These are phyloP conservation scores for Cladosporium sp. DNA, from an alignment of 2,329 filamentous ascomycete species.

Conservation along the genomic window DNA sequence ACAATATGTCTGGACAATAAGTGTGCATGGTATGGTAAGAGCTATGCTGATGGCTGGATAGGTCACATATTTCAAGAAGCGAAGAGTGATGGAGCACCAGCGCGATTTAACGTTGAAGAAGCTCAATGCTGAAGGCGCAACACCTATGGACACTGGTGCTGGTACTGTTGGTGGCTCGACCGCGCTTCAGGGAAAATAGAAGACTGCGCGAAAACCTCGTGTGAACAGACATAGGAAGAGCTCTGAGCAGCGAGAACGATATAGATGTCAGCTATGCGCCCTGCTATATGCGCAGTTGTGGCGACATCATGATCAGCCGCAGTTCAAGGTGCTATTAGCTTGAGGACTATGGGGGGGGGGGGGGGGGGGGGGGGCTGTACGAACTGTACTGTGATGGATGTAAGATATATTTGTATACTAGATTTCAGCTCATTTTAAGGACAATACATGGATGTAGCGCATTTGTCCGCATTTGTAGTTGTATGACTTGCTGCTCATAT, in stretches of 20 bases:
- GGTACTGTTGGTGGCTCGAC: constrained; percentile 12
- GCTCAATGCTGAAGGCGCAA: constrained; percentile 50
- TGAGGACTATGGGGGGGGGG: no score
- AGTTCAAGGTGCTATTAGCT: no score
- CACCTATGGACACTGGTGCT: constrained; percentile 16
- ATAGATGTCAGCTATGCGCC: no score
- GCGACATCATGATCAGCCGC: no score
- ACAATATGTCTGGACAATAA: background rate
- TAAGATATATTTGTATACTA: background rate
- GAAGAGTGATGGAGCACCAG: constrained; percentile 85
- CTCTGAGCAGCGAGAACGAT: no score
- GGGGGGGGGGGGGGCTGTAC: no score
- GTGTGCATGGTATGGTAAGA: background rate
- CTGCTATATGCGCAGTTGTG: no score
- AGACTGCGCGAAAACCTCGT: background rate
- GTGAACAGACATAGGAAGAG: no score
- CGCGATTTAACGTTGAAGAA: constrained; percentile 74
- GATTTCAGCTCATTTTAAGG: no score
- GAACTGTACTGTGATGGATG: background rate
- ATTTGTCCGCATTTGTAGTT: no score
- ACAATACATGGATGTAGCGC: no score
- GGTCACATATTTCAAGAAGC: constrained; percentile 98
- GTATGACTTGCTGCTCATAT: no score
- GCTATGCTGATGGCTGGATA: constrained; percentile 35
- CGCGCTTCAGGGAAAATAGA: constrained; percentile 14